Base-by-base conservation (phyloP, 2,329 filamentous ascomycete species). In the Pyrenophora graminea region DNA sequence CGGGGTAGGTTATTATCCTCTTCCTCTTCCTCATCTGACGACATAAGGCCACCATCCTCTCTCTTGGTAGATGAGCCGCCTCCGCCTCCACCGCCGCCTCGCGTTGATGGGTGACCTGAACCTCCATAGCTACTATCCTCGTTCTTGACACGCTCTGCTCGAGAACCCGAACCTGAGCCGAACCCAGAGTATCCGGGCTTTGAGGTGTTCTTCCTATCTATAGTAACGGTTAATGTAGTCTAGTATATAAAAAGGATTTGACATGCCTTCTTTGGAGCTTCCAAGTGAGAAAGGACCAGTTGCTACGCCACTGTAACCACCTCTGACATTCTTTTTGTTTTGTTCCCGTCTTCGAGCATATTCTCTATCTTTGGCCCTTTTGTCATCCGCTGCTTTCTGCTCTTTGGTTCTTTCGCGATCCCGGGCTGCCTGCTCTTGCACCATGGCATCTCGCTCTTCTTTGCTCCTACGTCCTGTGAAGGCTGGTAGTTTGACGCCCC, bases 1-100 rank as follows among this genome's bases (percentile, higher is more conserved):
- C 79, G 75, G 34, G 76, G 73, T n/a, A 70, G 60, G 19, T 21
- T 5, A 13, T 63, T 56, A 10, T 59, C 56, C 25, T 80, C 81
- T 47, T 80, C 81, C 47, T 77, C 74, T 31, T 83, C 80, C 40
- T 80, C 79, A 30, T 77, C 79, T 19, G 77, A 78, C 9, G 77
- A 78, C 6, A 77, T 72, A 46, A 77, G 72, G 15, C 72, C 76
- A 8, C 74, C 74, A 48, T 76, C 61, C 53, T 72, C 61, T 32
- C 60, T 59, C 42, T 67, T 67, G 45, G 62, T 55, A 4, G 56
- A 63, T 7, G 60, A 30, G 33, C 55, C 41, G 6, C 46, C 44
- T 36, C 56, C 58, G 9, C 56, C 51, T 17, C 59, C 59, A 0
- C 45, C 45, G 38, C 55, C 41, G 8, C 48, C 41, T 9, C 56